Base-by-base conservation (phyloP, 257 asterid genomes). In the Solanum piurae region DNA sequence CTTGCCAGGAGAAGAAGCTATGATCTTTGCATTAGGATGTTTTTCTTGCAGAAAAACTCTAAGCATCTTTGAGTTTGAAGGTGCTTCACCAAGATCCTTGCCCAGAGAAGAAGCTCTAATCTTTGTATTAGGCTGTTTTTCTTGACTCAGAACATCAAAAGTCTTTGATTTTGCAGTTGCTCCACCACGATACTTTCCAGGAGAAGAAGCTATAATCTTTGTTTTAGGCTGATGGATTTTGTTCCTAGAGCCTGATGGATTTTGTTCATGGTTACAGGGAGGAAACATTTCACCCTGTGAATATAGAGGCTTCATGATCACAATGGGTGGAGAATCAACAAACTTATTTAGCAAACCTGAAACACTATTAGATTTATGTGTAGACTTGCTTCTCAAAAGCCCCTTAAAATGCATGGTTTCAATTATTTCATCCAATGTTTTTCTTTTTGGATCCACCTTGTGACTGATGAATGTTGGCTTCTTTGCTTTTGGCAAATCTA, bases 371-470 rank as follows among this genome's bases (percentile, higher is more conserved):
- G 86, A 83, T 46, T 90, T 87, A 89, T 88, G 86, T 40, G 73
- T 31, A n/a, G 91, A 69, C 62, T 86, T 89, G 33, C 91, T 91
- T 86, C 86, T 88, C 74, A 91, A 52, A 88, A 93, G 94, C 89
- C 96, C 95, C 84, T 92, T 89, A 88, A 90, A 91, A 90, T 93
- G 92, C 92, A 89, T 88, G 16, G 93, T 88, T 88, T 93, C 94
- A 8, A 91, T 86, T 75, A 91, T 83, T 49, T 93, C 96, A 86
- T 94, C 94, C 77, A 92, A 87, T 12, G 91, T 91, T 83, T 90
- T 82, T 71, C 68, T 90, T 42, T 86, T 91, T 62, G 90, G 85
- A 13, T 86, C 93, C 84, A 64, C 90, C 84, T 90, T 94, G 62
- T 89, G 90, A 88, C 83, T 87, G 86, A 87, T 31, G 64, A 83